Base-by-base conservation (phyloP, 1,284 basidiomycete species). In the Melampsora americana region DNA sequence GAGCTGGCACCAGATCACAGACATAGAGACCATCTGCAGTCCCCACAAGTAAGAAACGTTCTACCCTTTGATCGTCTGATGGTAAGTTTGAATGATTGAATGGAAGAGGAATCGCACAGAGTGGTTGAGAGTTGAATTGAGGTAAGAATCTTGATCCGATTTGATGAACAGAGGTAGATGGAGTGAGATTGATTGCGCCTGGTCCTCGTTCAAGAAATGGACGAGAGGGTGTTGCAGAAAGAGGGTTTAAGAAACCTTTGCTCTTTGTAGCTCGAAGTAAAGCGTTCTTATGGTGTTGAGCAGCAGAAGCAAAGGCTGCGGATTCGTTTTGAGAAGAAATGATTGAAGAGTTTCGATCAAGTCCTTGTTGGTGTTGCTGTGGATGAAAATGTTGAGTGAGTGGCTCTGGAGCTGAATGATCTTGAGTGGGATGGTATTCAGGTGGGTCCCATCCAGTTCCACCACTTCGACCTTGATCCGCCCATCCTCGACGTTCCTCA, bases 141-240 rank as follows among this genome's bases (percentile, higher is more conserved):
- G 70, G 70, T 23, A 72, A 30, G 46, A 72, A 72, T 23, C 70
- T 60, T 44, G 70, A 72, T n/a, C 70, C 70, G 28, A 72, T 72
- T 28, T 64, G 70, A 56, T 72, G 70, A 23, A 72, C 61, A 0
- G 70, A 64, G 70, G 61, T 65, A 26, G 60, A 65, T 65, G 70
- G 70, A 18, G 70, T 72, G 14, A 72, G 62, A 11, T 65, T 72
- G 9, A 72, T 60, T 18, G 61, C 70, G n/a, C 70, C 70, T 48
- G 70, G 70, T 1, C 70, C 70, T 12, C 60, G 70, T 39, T 72
- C 60, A 7, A 70, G 30, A 39, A 60, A 59, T 2, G 39, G 69
- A 39, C 53, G 56, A 46, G 23, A 4, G 16, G 56, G 69, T 14
- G 39, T 39, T 6, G 69, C 56, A 59, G 69, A 60, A 3, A 56